Percentiles rank a stretch among this genome's conserved stretches.
phyloP scores from a whole-genome alignment of 2,329 filamentous ascomycete genomes.

The Aspergillus fijiensis region DNA sequence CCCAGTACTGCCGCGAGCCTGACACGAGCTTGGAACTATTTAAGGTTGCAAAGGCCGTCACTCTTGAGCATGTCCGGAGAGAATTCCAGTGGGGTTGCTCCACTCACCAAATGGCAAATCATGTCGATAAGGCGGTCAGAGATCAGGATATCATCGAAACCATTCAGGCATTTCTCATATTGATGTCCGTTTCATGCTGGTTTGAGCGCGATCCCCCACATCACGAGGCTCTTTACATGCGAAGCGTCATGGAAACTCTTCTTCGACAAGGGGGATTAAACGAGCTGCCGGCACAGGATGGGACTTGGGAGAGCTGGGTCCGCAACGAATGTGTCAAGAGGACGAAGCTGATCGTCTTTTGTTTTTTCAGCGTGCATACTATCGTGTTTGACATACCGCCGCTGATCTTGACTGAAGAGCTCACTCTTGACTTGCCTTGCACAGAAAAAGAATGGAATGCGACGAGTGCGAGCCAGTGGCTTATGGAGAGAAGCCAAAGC shows the following conservation, averaged over 20 bases:
- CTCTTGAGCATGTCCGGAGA: constrained; percentile 32
- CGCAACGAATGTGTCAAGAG: constrained; percentile 32
- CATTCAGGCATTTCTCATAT: constrained; percentile 28
- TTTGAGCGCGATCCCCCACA: constrained; percentile 33
- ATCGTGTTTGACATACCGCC: constrained; percentile 38
- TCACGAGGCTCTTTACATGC: constrained; percentile 29
- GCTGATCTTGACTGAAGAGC: constrained; percentile 32
- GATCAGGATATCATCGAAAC: constrained; percentile 30
- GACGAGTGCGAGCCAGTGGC: constrained; percentile 23
- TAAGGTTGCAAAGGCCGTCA: constrained; percentile 33
- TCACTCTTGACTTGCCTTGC: constrained; percentile 33
- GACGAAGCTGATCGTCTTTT: constrained; percentile 35
- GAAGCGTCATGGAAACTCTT: constrained; percentile 32
- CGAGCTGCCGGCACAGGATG: constrained; percentile 28
- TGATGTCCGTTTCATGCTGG: constrained; percentile 33
- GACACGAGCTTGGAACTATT: constrained; percentile 35
- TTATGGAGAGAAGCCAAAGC: constrained; percentile 24
- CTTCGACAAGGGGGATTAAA: constrained; percentile 31
- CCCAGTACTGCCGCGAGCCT: constrained; percentile 35
- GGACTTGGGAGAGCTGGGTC: constrained; percentile 36
- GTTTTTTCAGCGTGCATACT: constrained; percentile 38
- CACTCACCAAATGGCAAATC: constrained; percentile 5
- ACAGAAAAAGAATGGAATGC: constrained; percentile 37
- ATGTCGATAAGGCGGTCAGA: constrained; percentile 14
- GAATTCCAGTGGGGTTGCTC: constrained; percentile 25